Conservation (phyloP, 1,139 yeast genomes). For the Saccharomyces pastorianus region DNA sequence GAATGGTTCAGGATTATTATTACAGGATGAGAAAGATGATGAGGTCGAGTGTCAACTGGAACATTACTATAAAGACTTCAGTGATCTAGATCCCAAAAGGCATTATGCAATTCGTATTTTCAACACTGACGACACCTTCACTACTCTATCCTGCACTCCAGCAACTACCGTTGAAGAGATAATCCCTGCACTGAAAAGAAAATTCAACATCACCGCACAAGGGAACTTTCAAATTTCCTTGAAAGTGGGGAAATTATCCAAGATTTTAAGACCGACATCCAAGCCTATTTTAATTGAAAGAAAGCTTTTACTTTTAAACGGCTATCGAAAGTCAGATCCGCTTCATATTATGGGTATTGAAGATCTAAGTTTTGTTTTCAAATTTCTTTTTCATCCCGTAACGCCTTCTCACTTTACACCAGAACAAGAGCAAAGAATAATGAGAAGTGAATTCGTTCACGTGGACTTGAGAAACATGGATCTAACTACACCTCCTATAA, state of each 20-base stretch:
- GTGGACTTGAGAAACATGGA: slow-evolving; percentile 70
- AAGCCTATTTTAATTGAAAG: slow-evolving; percentile 73
- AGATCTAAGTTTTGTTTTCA: slow-evolving; percentile 78
- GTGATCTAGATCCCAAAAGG: slow-evolving; percentile 26
- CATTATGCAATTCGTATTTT: slow-evolving; percentile 52
- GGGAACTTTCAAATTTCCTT: slow-evolving; percentile 76
- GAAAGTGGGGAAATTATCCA: slow-evolving; percentile 69
- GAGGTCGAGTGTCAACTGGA: slow-evolving; percentile 31
- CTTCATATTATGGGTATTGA: slow-evolving; percentile 77
- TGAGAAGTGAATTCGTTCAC: slow-evolving; percentile 57
- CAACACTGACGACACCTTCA: slow-evolving; percentile 73
- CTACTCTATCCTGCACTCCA: slow-evolving; percentile 63
- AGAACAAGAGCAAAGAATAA: slow-evolving; percentile 55
- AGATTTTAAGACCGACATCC: slow-evolving; percentile 65
- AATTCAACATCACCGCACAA: slow-evolving; percentile 56
- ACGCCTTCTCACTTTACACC: slow-evolving; percentile 60
- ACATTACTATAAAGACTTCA: slow-evolving; percentile 29
- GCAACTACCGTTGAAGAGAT: slow-evolving; percentile 75
- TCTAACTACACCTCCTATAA: slow-evolving; percentile 76
- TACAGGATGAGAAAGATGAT: slow-evolving; percentile 33
- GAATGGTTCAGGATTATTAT: not conserved
- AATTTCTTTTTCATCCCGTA: slow-evolving; percentile 70
- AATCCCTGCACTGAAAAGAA: slow-evolving; percentile 57
- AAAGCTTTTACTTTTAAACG: slow-evolving; percentile 65
- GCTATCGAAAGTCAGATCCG: slow-evolving; percentile 70